Conservation (phyloP, 371 early-diverging fungal genomes). For the Mortierella sp. region DNA sequence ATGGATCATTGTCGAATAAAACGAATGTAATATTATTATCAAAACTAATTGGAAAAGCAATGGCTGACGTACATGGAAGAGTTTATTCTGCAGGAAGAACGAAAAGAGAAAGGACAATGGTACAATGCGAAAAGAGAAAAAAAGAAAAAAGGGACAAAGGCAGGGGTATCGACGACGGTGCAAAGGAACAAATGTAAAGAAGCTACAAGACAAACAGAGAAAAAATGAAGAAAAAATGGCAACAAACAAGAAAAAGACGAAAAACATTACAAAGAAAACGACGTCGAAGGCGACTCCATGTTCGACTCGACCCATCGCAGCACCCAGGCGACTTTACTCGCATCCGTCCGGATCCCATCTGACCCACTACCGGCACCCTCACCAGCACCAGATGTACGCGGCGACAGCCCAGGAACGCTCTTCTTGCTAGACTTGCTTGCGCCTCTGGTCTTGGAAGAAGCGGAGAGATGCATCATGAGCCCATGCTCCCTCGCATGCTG, state of each 20-base stretch:
- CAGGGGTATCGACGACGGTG: neutral
- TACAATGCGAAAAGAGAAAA: neutral
- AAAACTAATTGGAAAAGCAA: no score
- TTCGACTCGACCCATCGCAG: slow-evolving; percentile 44
- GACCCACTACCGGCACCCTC: neutral
- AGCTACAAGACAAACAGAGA: neutral
- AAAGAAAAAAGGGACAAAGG: no score
- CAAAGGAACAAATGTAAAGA: neutral
- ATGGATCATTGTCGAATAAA: neutral
- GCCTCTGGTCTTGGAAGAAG: slow-evolving; percentile 1
- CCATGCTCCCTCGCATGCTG: slow-evolving; percentile 39
- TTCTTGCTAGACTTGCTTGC: neutral
- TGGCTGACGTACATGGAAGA: no score
- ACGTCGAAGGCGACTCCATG: slow-evolving; percentile 6
- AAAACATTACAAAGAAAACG: neutral
- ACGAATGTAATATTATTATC: slow-evolving; percentile 5
- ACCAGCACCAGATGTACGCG: neutral
- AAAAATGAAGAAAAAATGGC: neutral
- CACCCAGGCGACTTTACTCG: slow-evolving; percentile 39
- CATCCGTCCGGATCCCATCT: slow-evolving; percentile 33
- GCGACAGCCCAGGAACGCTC: neutral
- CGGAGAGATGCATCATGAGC: slow-evolving; percentile 30
- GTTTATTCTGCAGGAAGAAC: neutral
- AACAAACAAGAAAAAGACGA: neutral
- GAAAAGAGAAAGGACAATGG: neutral